Conservation (phyloP, 1,284 basidiomycete genomes). For the Calocybe gambosa region DNA sequence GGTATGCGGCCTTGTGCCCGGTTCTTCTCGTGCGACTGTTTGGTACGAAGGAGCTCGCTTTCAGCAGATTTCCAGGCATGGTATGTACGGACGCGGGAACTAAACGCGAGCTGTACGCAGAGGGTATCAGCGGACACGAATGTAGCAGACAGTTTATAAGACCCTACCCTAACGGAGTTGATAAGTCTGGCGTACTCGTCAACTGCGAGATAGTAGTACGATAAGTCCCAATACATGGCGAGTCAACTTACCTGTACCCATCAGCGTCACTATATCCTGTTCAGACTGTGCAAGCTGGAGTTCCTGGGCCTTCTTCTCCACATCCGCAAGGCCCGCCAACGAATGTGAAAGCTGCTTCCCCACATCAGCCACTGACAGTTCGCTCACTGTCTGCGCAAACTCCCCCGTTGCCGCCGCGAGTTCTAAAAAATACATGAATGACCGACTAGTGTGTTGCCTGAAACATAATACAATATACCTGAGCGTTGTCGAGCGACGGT, state of each 20-base stretch:
- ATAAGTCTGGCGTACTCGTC: constrained; percentile 94
- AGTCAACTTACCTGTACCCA: constrained; percentile 59
- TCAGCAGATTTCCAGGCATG: constrained; percentile 78
- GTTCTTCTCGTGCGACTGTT: constrained; percentile 75
- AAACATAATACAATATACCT: constrained; percentile 35
- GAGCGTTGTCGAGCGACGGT: constrained; percentile 74
- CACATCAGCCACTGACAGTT: constrained; percentile 70
- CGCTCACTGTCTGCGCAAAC: constrained; percentile 62
- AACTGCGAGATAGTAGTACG: constrained; percentile 29
- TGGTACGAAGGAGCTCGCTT: constrained; percentile 66
- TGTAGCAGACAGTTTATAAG: not conserved
- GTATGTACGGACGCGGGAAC: constrained; percentile 79
- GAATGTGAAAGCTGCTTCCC: constrained; percentile 67
- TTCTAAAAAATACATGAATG: constrained; percentile 36
- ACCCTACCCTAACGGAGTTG: constrained; percentile 77
- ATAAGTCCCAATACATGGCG: not conserved
- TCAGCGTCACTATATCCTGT: constrained; percentile 71
- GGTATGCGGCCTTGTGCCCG: constrained; percentile 67
- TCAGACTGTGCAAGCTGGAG: constrained; percentile 68
- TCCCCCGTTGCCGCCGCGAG: constrained; percentile 63
- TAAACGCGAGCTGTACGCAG: constrained; percentile 67
- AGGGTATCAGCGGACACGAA: constrained; percentile 1
- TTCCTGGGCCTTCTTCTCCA: constrained; percentile 68
- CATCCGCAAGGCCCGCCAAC: constrained; percentile 63
- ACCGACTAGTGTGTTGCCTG: not conserved